These are phyloP conservation scores for Coniella lustricola DNA, from an alignment of 2,329 filamentous ascomycete species.

Conservation along the genomic window DNA sequence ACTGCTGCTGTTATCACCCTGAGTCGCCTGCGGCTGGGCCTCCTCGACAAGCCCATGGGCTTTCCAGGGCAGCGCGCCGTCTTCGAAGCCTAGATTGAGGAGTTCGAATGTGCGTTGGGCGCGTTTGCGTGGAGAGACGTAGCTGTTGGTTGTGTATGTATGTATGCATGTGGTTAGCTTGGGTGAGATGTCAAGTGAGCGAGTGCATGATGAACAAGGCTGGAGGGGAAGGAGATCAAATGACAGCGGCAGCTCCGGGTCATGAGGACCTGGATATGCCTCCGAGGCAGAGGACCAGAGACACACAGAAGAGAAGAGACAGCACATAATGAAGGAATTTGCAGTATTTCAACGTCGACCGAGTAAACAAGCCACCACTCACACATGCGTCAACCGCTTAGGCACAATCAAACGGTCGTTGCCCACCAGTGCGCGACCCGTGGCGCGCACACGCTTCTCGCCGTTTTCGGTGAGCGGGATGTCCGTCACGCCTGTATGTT, in stretches of 20 bases:
- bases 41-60: constrained; percentile 33
- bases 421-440: constrained; percentile 77
- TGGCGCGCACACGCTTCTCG: constrained; percentile 67
- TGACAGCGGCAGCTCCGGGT: no score
- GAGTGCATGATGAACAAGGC: no score
- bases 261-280: no score
- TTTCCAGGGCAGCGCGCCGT: constrained; percentile 59
- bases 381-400: constrained; percentile 76
- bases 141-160: constrained; percentile 37
- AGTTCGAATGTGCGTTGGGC: constrained; percentile 89
- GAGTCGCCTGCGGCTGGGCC: constrained; percentile 32
- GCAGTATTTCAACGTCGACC: no score
- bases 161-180: not conserved
- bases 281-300: no score
- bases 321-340: no score
- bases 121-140: constrained; percentile 78
- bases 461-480: constrained; percentile 78
- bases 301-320: no score
- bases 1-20: no score
- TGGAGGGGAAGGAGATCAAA: no score
- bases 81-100: constrained; percentile 64
- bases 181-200: not conserved
- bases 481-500: constrained; percentile 80
- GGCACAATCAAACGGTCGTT: constrained; percentile 80
- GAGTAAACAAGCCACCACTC: constrained; percentile 25